These are phyloP conservation scores for Ambrosia artemisiifolia DNA, from an alignment of 129 eudicot species.

Conservation along the genomic window DNA sequence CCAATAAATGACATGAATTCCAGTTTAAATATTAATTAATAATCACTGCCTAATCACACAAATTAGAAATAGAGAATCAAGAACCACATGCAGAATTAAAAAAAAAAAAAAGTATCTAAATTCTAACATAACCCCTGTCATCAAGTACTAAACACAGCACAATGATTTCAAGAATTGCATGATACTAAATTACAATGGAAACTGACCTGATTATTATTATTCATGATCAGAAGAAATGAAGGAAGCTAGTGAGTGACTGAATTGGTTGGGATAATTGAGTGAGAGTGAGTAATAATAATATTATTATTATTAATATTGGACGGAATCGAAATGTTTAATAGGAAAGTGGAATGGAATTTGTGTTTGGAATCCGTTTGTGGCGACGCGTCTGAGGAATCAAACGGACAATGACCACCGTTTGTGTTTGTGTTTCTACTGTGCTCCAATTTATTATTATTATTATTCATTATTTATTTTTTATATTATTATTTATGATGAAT, in stretches of 20 bases:
- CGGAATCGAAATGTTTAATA: slow-evolving; percentile 55
- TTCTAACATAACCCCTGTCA: not conserved
- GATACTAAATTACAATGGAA: not conserved
- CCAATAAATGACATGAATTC: not conserved
- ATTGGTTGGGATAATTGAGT: not conserved
- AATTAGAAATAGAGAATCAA: not conserved
- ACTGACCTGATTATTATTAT: not conserved
- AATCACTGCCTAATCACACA: not conserved
- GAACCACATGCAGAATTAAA: not conserved
- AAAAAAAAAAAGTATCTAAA: slow-evolving; percentile 1
- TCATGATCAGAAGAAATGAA: no score
- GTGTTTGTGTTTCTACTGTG: not conserved
- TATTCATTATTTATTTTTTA: not conserved
- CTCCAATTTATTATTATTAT: not conserved
- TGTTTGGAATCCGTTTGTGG: slow-evolving; percentile 63
- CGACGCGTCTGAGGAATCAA: slow-evolving; percentile 49
- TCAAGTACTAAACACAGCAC: not conserved
- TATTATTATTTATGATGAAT: no score
- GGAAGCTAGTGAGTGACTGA: not conserved
- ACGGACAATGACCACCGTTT: slow-evolving; percentile 36
- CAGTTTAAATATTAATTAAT: not conserved
- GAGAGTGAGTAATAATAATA: not conserved
- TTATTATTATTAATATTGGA: slow-evolving; percentile 37
- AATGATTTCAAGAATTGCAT: not conserved
- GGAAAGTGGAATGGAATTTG: slow-evolving; percentile 36